Base-by-base conservation (phyloP, 2,329 filamentous ascomycete species). In the Metarhizium anisopliae region DNA sequence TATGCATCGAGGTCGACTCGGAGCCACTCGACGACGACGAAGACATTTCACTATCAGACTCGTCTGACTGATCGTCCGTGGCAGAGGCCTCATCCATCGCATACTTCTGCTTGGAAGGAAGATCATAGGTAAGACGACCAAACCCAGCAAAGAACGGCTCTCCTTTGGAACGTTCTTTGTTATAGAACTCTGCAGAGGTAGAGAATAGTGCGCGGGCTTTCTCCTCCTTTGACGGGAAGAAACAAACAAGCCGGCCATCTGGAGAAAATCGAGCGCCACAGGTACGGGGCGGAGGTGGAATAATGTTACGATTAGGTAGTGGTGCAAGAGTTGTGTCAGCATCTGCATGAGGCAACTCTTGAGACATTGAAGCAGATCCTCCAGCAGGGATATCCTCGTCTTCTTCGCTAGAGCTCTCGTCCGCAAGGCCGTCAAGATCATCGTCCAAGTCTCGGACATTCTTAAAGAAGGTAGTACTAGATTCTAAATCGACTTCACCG, bases 351-450 rank as follows among this genome's bases (percentile, higher is more conserved):
- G 77, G 74, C 25, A 85, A 72, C 60, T 85, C 82, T 59, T 84
- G 82, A 6, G 82, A 85, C 79, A 85, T 81, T 54, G 79, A 78
- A 13, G 77, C 78, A 8, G 78, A 81, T 18, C 76, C 78, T 3
- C 78, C 77, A 2, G 76, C 67, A 0, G 76, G 75, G 11, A 80
- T 78, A 29, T 78, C 75, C 50, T 75, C 75, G 43, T 91, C 89
- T 25, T 92, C 89, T 60, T 92, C 89, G 63, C 89, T 95, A 3
- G 90, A 96, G 61, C 89, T 93, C 60, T 94, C 90, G 56, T 89
- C 87, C 35, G 75, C 79, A 40, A 84, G 69, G 3, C 73, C 81
- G 57, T 79, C 80, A 6, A 81, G 64, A 50, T 78, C 76, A 63
- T 83, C 78, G 54, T 82, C 82, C 7, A 84, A 69, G 60, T 88